Evolutionary conservation across 345 rosid genomes (phyloP).

Genomic region (Citrus australasica): DNA sequence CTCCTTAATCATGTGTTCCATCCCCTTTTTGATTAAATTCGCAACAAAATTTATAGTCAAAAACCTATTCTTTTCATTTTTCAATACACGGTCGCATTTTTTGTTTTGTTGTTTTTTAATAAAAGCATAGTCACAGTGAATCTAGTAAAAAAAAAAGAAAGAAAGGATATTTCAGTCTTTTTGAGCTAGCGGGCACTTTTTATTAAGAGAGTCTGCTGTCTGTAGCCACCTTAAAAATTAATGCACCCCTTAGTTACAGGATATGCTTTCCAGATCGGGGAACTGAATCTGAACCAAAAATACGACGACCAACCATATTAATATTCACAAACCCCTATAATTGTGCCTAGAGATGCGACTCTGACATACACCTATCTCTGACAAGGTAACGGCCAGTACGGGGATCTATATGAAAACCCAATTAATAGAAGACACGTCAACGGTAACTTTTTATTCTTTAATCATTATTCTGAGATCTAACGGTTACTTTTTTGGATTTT

Average conservation of each 20-base stretch:
- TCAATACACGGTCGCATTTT: too few relatives aligned
- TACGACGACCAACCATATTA: background rate
- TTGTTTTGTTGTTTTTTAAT: too few relatives aligned
- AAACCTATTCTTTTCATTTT: background rate
- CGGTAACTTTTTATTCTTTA: background rate
- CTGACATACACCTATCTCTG: background rate
- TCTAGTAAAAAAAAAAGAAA: too few relatives aligned
- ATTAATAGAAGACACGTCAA: slow-evolving; percentile 11
- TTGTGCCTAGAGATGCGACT: background rate
- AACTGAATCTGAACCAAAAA: background rate
- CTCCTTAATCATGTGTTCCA: background rate
- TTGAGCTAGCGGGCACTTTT: background rate
- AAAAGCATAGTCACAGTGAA: background rate
- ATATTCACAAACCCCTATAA: slow-evolving; percentile 12
- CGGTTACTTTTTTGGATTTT: slow-evolving; percentile 16
- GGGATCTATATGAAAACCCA: background rate
- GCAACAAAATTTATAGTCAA: too few relatives aligned
- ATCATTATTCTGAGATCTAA: background rate
- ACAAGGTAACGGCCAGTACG: slow-evolving; percentile 13
- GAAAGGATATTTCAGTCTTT: slow-evolving; percentile 5
- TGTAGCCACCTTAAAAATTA: background rate
- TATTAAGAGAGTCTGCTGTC: background rate
- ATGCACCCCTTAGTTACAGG: background rate
- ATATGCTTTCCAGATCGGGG: background rate
- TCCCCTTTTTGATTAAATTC: too few relatives aligned